Conservation (phyloP, 345 rosid genomes). For the Punica granatum region DNA sequence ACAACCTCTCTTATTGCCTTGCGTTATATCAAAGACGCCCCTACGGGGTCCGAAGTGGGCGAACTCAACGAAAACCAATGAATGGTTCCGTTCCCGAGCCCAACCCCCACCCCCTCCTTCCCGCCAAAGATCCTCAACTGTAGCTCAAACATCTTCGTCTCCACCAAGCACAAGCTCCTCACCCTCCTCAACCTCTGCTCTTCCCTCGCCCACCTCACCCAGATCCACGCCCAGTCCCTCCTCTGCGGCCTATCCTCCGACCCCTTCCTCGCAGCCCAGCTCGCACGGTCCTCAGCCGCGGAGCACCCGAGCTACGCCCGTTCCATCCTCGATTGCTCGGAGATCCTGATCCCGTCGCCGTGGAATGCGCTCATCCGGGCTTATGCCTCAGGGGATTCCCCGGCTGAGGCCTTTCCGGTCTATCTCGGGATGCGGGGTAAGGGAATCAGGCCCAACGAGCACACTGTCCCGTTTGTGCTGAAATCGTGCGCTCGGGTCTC, state of each 20-base stretch:
- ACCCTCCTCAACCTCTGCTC: constrained; percentile 43
- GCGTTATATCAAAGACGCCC: no score
- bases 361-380: constrained; percentile 69
- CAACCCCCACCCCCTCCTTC: constrained; percentile 15
- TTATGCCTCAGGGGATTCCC: constrained; percentile 44
- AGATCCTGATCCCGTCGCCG: constrained; percentile 32
- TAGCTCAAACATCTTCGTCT: constrained; percentile 21
- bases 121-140: constrained; percentile 14
- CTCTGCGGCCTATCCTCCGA: constrained; percentile 45
- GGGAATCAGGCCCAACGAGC: constrained; percentile 48
- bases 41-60: no score
- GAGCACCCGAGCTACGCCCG: constrained; percentile 37
- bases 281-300: constrained; percentile 38
- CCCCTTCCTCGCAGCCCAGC: constrained; percentile 37
- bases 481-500: constrained; percentile 50
- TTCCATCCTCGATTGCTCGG: constrained; percentile 30
- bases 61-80: constrained; percentile 4
- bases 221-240: constrained; percentile 55
- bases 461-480: constrained; percentile 65
- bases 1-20: no score
- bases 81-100: constrained; percentile 19
- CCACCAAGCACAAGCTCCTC: constrained; percentile 40
- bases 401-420: constrained; percentile 42
- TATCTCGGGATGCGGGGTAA: constrained; percentile 52
- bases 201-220: constrained; percentile 42